Conservation (phyloP, 129 eudicot species). For the Escallonia rubra region DNA sequence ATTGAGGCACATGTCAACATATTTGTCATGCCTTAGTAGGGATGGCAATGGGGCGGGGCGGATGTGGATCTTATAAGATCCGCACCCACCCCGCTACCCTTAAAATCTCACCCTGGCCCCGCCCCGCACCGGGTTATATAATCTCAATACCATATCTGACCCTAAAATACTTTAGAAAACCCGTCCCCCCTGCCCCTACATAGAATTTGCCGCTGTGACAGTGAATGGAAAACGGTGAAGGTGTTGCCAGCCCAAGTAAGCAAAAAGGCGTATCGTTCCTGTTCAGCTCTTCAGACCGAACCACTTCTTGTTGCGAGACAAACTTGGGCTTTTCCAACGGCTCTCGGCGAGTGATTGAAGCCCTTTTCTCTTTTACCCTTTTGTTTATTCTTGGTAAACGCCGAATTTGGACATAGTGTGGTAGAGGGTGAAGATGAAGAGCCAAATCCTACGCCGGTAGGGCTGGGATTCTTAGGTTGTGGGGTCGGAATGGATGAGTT, state of each 20-base stretch:
- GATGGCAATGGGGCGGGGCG: too few species aligned
- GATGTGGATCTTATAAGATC: too few species aligned
- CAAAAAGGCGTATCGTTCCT: conserved; percentile 18
- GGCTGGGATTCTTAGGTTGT: conserved; percentile 6
- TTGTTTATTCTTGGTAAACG: background rate
- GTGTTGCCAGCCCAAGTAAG: conserved; percentile 93
- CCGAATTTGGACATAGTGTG: background rate
- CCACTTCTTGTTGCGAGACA: conserved; percentile 8
- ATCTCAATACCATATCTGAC: too few species aligned
- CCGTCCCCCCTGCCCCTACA: too few species aligned
- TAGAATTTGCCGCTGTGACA: too few species aligned
- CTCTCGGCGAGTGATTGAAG: conserved; percentile 10
- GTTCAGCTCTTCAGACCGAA: background rate
- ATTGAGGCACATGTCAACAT: too few species aligned
- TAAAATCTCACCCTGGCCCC: too few species aligned
- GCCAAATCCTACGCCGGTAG: conserved; percentile 15
- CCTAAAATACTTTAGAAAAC: too few species aligned
- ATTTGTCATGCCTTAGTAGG: too few species aligned
- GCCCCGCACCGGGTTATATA: too few species aligned
- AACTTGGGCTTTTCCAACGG: conserved; percentile 14
- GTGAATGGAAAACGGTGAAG: too few species aligned
- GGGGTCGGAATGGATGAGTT: conserved; percentile 10
- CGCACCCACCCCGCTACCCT: too few species aligned
- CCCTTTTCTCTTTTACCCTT: conserved; percentile 19
- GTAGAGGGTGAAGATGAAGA: conserved; percentile 2